Evolutionary conservation across 208 protist genomes (phyloP).

Genomic region (Leishmania arabica): DNA sequence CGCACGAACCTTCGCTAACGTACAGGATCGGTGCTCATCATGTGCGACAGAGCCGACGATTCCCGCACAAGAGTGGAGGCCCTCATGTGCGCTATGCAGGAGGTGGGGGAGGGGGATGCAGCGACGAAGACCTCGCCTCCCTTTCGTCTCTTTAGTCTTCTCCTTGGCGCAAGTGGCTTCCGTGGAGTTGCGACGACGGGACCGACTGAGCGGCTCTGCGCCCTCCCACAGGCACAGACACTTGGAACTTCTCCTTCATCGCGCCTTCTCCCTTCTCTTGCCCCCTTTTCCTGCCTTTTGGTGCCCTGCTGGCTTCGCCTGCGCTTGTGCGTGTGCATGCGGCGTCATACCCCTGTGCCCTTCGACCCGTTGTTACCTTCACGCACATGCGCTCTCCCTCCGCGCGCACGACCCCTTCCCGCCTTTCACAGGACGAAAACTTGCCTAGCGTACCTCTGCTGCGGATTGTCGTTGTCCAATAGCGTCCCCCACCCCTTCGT

Average conservation of each 20-base stretch:
- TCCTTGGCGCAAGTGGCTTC: background rate
- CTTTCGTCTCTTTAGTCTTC: background rate
- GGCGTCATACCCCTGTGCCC: background rate
- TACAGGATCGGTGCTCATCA: background rate
- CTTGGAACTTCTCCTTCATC: background rate
- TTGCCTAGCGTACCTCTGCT: no score
- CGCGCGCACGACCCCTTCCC: no score
- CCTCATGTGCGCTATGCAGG: background rate
- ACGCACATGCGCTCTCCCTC: background rate
- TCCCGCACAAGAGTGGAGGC: background rate
- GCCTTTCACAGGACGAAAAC: background rate
- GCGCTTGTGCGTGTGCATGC: background rate
- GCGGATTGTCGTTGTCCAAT: background rate
- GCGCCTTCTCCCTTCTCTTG: no score
- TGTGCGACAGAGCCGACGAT: background rate
- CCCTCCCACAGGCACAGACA: background rate
- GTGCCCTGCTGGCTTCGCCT: background rate
- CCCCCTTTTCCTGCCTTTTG: background rate
- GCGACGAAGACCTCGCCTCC: background rate
- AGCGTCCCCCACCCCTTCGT: background rate
- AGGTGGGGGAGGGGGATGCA: background rate
- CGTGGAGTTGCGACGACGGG: background rate
- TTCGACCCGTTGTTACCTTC: background rate
- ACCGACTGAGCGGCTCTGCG: background rate
- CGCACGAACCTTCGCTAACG: background rate